These are phyloP conservation scores for Eutrema yunnanense DNA, from an alignment of 345 rosid species.

Conservation along the genomic window DNA sequence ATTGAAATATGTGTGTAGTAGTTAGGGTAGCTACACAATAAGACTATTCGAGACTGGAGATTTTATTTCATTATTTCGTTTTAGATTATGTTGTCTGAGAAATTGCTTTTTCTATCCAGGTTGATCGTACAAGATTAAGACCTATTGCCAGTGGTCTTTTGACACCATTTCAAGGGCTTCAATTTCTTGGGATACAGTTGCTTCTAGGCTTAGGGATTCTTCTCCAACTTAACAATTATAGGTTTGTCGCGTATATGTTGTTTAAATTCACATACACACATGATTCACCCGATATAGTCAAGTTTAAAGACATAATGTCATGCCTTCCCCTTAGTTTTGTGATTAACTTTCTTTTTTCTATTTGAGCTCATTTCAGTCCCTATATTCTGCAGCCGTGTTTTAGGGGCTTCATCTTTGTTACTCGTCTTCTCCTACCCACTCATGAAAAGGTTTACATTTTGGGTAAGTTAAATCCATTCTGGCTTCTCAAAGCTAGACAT, in stretches of 20 bases:
- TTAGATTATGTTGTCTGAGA: background rate
- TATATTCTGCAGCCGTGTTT: conserved; percentile 49
- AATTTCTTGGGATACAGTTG: conserved; percentile 79
- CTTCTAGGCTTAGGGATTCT: conserved; percentile 93
- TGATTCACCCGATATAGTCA: background rate
- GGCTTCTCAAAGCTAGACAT: background rate
- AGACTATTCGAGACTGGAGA: background rate
- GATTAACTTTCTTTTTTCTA: background rate
- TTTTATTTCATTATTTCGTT: background rate
- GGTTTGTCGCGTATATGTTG: conserved; percentile 37
- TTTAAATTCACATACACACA: background rate
- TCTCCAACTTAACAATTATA: conserved; percentile 77
- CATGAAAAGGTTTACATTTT: conserved; percentile 91
- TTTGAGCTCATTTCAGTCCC: conserved; percentile 19
- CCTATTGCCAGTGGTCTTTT: conserved; percentile 92
- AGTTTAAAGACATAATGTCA: background rate
- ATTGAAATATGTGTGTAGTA: background rate
- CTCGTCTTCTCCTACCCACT: conserved; percentile 92
- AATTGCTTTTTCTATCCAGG: conserved; percentile 35
- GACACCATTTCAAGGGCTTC: conserved; percentile 77
- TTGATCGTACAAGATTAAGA: conserved; percentile 76
- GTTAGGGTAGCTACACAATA: background rate
- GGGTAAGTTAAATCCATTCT: conserved; percentile 44
- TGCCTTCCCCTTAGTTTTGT: background rate
- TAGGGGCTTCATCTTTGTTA: conserved; percentile 87